Percentiles rank a stretch among this genome's conserved stretches.
These are phyloP conservation scores for Cladophialophora yegresii DNA, from an alignment of 2,329 filamentous ascomycete species.

Conservation along the genomic window DNA sequence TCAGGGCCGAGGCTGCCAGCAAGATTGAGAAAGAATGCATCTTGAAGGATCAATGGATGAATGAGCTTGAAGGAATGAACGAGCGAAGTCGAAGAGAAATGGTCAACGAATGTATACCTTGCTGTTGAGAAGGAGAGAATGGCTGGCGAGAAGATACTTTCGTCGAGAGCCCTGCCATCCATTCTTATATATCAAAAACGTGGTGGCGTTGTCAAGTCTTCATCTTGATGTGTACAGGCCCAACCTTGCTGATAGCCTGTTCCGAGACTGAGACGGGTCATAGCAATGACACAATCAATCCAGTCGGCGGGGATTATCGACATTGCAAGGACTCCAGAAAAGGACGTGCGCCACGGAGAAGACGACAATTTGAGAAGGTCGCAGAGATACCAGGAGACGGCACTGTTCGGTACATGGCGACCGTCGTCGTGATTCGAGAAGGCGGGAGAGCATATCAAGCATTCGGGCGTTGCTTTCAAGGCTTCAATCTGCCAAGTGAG, in stretches of 20 bases:
- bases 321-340: slow-evolving; percentile 23
- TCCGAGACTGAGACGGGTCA: slow-evolving; percentile 5
- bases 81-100: not conserved
- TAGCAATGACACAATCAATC: slow-evolving; percentile 21
- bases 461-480: slow-evolving; percentile 14
- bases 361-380: slow-evolving; percentile 28
- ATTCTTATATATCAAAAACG: slow-evolving; percentile 26
- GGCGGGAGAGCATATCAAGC: slow-evolving; percentile 11
- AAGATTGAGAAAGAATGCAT: slow-evolving; percentile 32
- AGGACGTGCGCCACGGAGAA: slow-evolving; percentile 15
- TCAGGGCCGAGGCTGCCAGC: slow-evolving; percentile 29
- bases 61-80: slow-evolving; percentile 11
- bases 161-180: slow-evolving; percentile 7
- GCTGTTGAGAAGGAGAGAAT: slow-evolving; percentile 23
- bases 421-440: slow-evolving; percentile 28
- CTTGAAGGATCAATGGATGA: slow-evolving; percentile 16
- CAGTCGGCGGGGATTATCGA: slow-evolving; percentile 20
- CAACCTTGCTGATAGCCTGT: slow-evolving; percentile 5
- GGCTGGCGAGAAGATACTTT: slow-evolving; percentile 20
- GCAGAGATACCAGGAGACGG: slow-evolving; percentile 1
- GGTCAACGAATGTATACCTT: slow-evolving; percentile 19
- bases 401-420: not conserved
- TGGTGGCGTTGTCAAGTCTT: slow-evolving; percentile 1
- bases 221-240: not conserved
- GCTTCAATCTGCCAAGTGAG: slow-evolving; percentile 17